phyloP scores from a whole-genome alignment of 768 basidiomycete genomes.

The Boletus coccyginus region DNA sequence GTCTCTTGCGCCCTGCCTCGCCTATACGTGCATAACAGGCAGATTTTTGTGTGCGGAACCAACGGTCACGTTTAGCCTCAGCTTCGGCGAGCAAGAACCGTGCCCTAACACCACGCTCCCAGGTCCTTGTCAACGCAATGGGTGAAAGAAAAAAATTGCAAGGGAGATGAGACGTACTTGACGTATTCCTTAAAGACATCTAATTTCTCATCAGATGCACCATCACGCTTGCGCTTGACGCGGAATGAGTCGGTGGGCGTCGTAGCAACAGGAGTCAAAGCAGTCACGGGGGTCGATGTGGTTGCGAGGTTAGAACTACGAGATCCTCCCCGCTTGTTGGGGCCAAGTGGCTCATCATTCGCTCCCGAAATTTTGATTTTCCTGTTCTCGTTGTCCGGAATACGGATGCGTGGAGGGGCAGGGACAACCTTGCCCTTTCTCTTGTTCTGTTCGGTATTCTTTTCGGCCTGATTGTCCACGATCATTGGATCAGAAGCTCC shows the following conservation, averaged over 20 bases:
- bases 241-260: slow-evolving; percentile 17
- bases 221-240: slow-evolving; percentile 27
- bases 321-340: slow-evolving; percentile 13
- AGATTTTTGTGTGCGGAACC: slow-evolving; percentile 33
- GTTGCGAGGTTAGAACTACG: slow-evolving; percentile 3
- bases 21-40: slow-evolving; percentile 27
- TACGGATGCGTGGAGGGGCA: slow-evolving; percentile 27
- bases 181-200: slow-evolving; percentile 30
- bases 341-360: slow-evolving; percentile 20
- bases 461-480: slow-evolving; percentile 4
- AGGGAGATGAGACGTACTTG: slow-evolving; percentile 19
- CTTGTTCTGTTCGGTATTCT: slow-evolving; percentile 3
- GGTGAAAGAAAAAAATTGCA: background rate
- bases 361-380: slow-evolving; percentile 20
- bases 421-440: slow-evolving; percentile 9
- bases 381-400: slow-evolving; percentile 16
- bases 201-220: slow-evolving; percentile 18
- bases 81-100: slow-evolving; percentile 26
- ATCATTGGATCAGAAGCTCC: slow-evolving; percentile 7
- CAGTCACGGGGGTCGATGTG: slow-evolving; percentile 4
- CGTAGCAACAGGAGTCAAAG: slow-evolving; percentile 11
- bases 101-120: slow-evolving; percentile 31
- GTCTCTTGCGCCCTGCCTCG: slow-evolving; percentile 28
- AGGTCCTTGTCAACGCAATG: slow-evolving; percentile 16
- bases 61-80: slow-evolving; percentile 27